Evolutionary conservation across 2,329 filamentous ascomycete species (phyloP).

Genomic region (Epichloe glyceriae): DNA sequence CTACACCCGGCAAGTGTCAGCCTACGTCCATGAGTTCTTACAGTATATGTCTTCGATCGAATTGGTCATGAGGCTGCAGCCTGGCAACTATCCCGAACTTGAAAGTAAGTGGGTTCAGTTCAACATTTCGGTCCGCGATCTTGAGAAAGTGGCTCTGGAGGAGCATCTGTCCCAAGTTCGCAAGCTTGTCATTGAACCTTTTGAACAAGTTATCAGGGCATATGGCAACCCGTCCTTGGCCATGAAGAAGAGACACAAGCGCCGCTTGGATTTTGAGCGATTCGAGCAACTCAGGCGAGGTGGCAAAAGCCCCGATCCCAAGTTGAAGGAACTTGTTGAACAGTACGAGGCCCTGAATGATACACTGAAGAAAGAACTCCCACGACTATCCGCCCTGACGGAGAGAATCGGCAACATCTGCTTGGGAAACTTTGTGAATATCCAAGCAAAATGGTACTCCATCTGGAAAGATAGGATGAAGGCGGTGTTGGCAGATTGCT

Average conservation of each 20-base stretch:
- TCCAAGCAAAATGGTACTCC: conserved; percentile 72
- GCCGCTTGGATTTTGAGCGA: conserved; percentile 78
- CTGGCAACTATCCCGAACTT: conserved; percentile 65
- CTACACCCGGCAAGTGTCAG: conserved; percentile 69
- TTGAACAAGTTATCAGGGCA: conserved; percentile 63
- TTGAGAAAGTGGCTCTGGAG: conserved; percentile 69
- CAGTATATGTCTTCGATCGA: conserved; percentile 74
- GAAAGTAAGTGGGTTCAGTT: conserved; percentile 93
- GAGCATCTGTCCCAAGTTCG: conserved; percentile 65
- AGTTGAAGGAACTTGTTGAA: conserved; percentile 70
- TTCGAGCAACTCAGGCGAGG: conserved; percentile 64
- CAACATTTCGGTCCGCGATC: conserved; percentile 73
- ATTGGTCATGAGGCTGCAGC: conserved; percentile 59
- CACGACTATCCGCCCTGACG: conserved; percentile 68
- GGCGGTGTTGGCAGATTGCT: conserved; percentile 53
- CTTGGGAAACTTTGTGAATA: conserved; percentile 68
- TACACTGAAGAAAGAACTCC: conserved; percentile 83
- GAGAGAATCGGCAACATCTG: conserved; percentile 75
- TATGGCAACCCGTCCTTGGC: conserved; percentile 76
- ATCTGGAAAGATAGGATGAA: conserved; percentile 77
- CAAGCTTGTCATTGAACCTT: conserved; percentile 74
- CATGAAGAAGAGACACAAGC: conserved; percentile 90
- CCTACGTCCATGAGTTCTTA: conserved; percentile 70
- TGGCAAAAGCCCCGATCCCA: conserved; percentile 78
- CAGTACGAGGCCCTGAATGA: conserved; percentile 88